Evolutionary conservation across 78 protist genomes (phyloP).

Genomic region (Polysphondylium violaceum): DNA sequence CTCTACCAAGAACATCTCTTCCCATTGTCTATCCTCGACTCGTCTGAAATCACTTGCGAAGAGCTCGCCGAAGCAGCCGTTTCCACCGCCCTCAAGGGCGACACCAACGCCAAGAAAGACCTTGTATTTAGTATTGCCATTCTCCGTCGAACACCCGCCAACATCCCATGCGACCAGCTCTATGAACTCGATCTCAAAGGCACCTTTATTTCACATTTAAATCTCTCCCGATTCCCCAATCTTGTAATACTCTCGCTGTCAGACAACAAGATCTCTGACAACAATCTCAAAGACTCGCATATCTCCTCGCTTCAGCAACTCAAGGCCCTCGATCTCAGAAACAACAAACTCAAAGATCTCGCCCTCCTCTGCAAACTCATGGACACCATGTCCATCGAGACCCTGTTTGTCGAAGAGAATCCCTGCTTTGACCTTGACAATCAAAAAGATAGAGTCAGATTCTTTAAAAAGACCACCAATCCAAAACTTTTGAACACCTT

Average conservation of each 20-base stretch:
- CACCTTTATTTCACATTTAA: background rate
- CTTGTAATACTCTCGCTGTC: slow-evolving; percentile 40
- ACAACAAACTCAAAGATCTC: slow-evolving; percentile 66
- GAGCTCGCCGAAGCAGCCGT: slow-evolving; percentile 17
- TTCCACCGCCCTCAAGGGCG: background rate
- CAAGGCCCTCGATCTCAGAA: slow-evolving; percentile 66
- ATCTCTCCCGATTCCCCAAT: background rate
- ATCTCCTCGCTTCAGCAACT: slow-evolving; percentile 10
- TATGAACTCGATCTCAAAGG: slow-evolving; percentile 38
- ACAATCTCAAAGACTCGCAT: slow-evolving; percentile 28
- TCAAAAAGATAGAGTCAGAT: slow-evolving; percentile 54
- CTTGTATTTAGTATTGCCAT: slow-evolving; percentile 21
- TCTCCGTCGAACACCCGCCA: background rate
- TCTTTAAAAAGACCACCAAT: slow-evolving; percentile 62
- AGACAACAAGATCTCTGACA: slow-evolving; percentile 46
- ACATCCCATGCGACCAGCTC: background rate
- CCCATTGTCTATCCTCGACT: slow-evolving; percentile 57
- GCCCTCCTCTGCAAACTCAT: slow-evolving; percentile 6
- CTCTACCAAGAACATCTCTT: slow-evolving; percentile 12
- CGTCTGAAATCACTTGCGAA: slow-evolving; percentile 24
- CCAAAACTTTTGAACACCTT: slow-evolving; percentile 25
- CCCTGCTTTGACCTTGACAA: slow-evolving; percentile 50
- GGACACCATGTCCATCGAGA: slow-evolving; percentile 27
- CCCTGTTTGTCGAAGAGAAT: slow-evolving; percentile 60
- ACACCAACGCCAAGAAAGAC: slow-evolving; percentile 9